A percentile compares a stretch with the other conserved stretches of the same genome.
phyloP scores from a whole-genome alignment of 2,329 filamentous ascomycete genomes.

The Trichoderma asperellum region DNA sequence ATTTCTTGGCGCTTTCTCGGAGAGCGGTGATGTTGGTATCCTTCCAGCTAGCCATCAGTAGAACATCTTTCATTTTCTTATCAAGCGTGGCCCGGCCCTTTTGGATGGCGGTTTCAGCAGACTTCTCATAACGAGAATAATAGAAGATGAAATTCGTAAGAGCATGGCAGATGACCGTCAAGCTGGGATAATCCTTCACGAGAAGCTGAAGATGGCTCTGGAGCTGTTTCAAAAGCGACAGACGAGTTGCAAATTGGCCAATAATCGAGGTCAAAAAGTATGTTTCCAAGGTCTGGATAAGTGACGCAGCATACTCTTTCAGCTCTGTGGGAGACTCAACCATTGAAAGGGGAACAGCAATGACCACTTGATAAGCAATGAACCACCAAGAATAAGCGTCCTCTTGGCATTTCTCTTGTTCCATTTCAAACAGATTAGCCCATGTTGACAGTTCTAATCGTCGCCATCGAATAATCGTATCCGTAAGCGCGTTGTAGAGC shows the following conservation, averaged over 20 bases:
- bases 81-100: conserved; percentile 77
- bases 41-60: conserved; percentile 95
- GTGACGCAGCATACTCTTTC: conserved; percentile 63
- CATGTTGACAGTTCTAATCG: conserved; percentile 90
- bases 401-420: conserved; percentile 73
- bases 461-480: conserved; percentile 84
- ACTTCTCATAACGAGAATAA: conserved; percentile 70
- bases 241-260: conserved; percentile 76
- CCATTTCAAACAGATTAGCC: conserved; percentile 84
- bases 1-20: conserved; percentile 84
- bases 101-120: conserved; percentile 66
- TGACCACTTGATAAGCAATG: conserved; percentile 86
- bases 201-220: conserved; percentile 68
- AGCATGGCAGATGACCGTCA: conserved; percentile 64
- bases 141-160: conserved; percentile 77
- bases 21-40: conserved; percentile 93
- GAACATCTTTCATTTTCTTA: conserved; percentile 89
- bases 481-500: conserved; percentile 78
- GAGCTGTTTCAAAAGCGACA: conserved; percentile 70
- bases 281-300: conserved; percentile 74
- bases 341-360: conserved; percentile 74
- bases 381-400: conserved; percentile 95
- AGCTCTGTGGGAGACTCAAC: conserved; percentile 63
- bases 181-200: conserved; percentile 58
- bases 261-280: conserved; percentile 81